Evolutionary conservation across 2,329 filamentous ascomycete species (phyloP), one percentile per base, ranked within the genome.

Genomic region (Pseudogymnoascus sp.): DNA sequence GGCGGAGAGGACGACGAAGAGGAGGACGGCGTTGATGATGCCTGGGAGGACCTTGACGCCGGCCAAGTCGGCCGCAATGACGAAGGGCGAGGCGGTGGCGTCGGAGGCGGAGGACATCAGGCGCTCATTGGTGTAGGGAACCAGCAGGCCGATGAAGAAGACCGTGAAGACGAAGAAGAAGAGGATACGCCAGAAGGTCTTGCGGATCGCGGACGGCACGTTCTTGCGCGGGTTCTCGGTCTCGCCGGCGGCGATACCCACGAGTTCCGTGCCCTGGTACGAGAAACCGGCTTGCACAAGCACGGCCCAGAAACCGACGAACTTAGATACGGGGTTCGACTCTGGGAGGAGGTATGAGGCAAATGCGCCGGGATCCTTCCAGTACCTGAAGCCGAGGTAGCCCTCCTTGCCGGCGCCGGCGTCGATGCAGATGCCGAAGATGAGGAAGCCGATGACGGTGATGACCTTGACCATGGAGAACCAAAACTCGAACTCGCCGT

Each of bases 401-500:
- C 86, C 86, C 66, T 90, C 79, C 14, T 84, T 71, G 18, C 88
- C 86, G 5, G 80, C 88, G 54, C 89, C 89, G 2, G 87, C 87
- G 71, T 90, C 86, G 75, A 92, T 81, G 74, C 86, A 89, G 69
- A 91, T 88, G 67, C 82, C 85, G 69, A 92, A 90, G 71, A 93
- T 86, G 77, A 90, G 82, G 77, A 92, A 90, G 45, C 88, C 88
- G 47, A 90, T 62, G 40, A 92, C 84, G 29, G 88, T 90, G 60
- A 91, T 69, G 63, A 93, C 87, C 75, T 93, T 93, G 78, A 93
- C 85, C 64, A 80, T 84, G 5, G 88, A 86, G 69, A 93, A 86
- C 83, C 86, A 91, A 75, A 92, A 90, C 73, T 93, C 90, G 29
- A 90, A 78, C 71, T 93, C 88, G 40, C 89, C 90, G 68, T 90